phyloP scores from a whole-genome alignment of 169 alveolate species.

The Eimeria maxima region DNA sequence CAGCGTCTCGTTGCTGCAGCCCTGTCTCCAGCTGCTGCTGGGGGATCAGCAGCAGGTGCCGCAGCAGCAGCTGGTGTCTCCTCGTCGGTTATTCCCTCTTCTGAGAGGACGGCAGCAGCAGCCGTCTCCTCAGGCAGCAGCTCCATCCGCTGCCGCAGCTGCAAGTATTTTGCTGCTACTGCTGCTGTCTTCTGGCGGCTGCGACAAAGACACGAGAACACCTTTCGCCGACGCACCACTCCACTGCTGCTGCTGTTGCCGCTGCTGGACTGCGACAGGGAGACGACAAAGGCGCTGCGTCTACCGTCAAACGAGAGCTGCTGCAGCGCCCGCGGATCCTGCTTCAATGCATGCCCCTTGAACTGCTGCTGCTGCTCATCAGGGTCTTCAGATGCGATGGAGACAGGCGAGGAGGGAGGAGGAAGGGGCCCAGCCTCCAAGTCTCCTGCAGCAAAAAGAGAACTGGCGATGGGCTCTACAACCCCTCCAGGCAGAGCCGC shows the following conservation, averaged over 20 bases:
- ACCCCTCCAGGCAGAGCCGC: constrained; percentile 9
- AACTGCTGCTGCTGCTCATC: background rate
- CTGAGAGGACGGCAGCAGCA: constrained; percentile 6
- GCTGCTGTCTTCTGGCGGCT: constrained; percentile 34
- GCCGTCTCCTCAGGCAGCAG: constrained; percentile 42
- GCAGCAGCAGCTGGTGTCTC: constrained; percentile 34
- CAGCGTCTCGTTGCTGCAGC: background rate
- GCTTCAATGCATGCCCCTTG: constrained; percentile 37
- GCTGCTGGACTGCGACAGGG: constrained; percentile 15
- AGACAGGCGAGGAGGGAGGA: constrained; percentile 35
- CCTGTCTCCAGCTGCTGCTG: too few species aligned
- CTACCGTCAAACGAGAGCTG: constrained; percentile 20
- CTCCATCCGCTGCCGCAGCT: constrained; percentile 15
- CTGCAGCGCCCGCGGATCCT: constrained; percentile 36
- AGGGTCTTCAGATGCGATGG: background rate
- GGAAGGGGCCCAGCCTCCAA: background rate
- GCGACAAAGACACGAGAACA: constrained; percentile 41
- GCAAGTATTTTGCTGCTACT: constrained; percentile 11
- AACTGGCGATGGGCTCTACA: background rate
- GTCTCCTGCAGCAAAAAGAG: background rate
- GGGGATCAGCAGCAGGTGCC: background rate
- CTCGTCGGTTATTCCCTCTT: constrained; percentile 37
- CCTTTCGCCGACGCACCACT: background rate
- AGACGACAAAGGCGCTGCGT: constrained; percentile 59
- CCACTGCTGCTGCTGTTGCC: constrained; percentile 29